phyloP scores from a whole-genome alignment of 805 yeast species.

The Candida ortonii region DNA sequence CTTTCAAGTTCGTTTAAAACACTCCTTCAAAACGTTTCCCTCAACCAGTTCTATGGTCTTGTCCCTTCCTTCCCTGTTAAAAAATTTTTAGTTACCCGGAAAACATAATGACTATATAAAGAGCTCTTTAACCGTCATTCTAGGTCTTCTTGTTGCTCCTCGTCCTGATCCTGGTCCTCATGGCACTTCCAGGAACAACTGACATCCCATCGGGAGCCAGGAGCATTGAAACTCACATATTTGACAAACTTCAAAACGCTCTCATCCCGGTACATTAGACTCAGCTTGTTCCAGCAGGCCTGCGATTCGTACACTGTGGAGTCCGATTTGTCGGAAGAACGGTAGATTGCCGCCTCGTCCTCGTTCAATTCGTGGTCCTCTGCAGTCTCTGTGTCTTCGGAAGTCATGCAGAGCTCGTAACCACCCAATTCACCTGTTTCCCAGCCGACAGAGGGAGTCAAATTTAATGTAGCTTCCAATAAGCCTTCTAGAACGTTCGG shows the following conservation, averaged over 20 bases:
- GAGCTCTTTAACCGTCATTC: not conserved
- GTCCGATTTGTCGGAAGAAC: slow-evolving; percentile 61
- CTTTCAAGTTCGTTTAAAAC: too few species aligned
- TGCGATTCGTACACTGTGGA: slow-evolving; percentile 75
- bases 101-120: slow-evolving; percentile 1
- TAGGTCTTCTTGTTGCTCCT: slow-evolving; percentile 14
- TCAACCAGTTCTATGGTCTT: too few species aligned
- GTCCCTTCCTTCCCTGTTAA: too few species aligned
- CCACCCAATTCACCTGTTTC: slow-evolving; percentile 90
- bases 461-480: slow-evolving; percentile 75
- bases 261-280: slow-evolving; percentile 77
- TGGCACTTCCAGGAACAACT: slow-evolving; percentile 74
- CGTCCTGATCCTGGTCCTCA: slow-evolving; percentile 43
- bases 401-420: slow-evolving; percentile 85
- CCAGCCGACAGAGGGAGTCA: slow-evolving; percentile 87
- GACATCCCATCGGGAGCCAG: slow-evolving; percentile 92
- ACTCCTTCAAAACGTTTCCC: too few species aligned
- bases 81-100: too few species aligned
- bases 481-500: slow-evolving; percentile 42
- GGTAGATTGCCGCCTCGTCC: slow-evolving; percentile 87
- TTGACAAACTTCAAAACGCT: slow-evolving; percentile 88
- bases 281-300: slow-evolving; percentile 80
- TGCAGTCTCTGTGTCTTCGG: slow-evolving; percentile 41
- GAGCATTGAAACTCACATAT: slow-evolving; percentile 83
- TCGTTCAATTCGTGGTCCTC: slow-evolving; percentile 39